These are phyloP conservation scores for Yamadazyma endophytica DNA, from an alignment of 805 yeast species.

Conservation along the genomic window DNA sequence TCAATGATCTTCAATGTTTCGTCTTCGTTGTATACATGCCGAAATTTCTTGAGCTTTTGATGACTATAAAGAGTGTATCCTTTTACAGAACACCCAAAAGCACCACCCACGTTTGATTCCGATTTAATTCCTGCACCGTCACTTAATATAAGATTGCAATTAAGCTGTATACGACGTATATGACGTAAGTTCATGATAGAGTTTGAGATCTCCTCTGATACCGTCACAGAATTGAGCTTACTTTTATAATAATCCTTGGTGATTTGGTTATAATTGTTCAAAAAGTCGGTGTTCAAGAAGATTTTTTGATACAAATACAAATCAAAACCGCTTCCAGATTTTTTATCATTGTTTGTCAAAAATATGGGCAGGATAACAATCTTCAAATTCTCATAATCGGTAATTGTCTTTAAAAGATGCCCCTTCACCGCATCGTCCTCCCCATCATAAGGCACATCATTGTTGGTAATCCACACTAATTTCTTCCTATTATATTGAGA, in stretches of 20 bases:
- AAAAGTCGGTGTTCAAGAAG: conserved; percentile 46
- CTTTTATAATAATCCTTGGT: no score
- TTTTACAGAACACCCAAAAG: conserved; percentile 57
- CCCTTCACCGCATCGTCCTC: conserved; percentile 36
- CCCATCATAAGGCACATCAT: conserved; percentile 61
- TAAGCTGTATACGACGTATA: conserved; percentile 58
- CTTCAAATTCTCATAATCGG: conserved; percentile 53
- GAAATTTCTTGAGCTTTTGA: conserved; percentile 47
- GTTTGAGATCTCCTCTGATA: conserved; percentile 39
- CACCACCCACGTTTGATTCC: conserved; percentile 28
- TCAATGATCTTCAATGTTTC: conserved; percentile 52
- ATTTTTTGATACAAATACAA: conserved; percentile 50
- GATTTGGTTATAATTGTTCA: conserved; percentile 27
- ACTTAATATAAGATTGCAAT: conserved; percentile 56
- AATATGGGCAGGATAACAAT: conserved; percentile 65
- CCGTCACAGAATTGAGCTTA: conserved; percentile 11
- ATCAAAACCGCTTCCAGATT: conserved; percentile 24
- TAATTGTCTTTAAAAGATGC: conserved; percentile 51
- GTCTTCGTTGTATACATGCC: conserved; percentile 50
- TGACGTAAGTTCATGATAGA: conserved; percentile 56
- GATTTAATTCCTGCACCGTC: no score
- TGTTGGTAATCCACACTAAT: conserved; percentile 69
- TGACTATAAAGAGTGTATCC: conserved; percentile 66
- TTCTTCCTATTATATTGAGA: conserved; percentile 51
- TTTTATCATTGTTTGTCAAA: conserved; percentile 28